Percentiles rank a stretch among this genome's conserved stretches.
Evolutionary conservation across 768 basidiomycete genomes (phyloP).

Genomic region (Calocera viscosa): DNA sequence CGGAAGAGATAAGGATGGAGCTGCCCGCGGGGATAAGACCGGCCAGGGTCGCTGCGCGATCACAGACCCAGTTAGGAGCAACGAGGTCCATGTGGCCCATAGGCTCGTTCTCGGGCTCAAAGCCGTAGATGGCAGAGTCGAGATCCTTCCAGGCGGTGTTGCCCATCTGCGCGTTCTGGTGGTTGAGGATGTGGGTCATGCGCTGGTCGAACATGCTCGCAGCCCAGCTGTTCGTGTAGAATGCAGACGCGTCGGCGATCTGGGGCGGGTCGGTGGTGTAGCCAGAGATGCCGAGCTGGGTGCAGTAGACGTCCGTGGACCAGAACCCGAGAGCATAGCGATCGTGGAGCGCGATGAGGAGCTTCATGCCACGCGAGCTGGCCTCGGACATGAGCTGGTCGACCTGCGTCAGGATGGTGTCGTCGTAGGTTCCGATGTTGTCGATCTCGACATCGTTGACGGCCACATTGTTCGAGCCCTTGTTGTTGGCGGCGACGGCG

Average conservation of each 20-base stretch:
- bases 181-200: constrained; percentile 18
- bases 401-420: constrained; percentile 21
- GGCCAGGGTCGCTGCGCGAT: constrained; percentile 18
- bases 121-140: constrained; percentile 19
- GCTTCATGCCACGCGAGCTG: constrained; percentile 19
- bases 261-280: constrained; percentile 17
- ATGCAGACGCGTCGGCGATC: constrained; percentile 17
- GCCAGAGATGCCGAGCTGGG: constrained; percentile 16
- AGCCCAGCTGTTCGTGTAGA: constrained; percentile 18
- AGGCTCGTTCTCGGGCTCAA: constrained; percentile 21
- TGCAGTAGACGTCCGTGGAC: constrained; percentile 22
- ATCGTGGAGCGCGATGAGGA: constrained; percentile 22
- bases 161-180: constrained; percentile 19
- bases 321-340: constrained; percentile 24
- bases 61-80: constrained; percentile 20
- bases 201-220: constrained; percentile 19
- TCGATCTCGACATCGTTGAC: constrained; percentile 19
- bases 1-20: constrained; percentile 19
- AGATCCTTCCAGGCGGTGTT: constrained; percentile 20
- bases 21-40: constrained; percentile 15
- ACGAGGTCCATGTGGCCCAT: constrained; percentile 21
- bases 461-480: constrained; percentile 16
- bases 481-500: constrained; percentile 16
- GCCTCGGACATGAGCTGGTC: constrained; percentile 24
- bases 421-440: constrained; percentile 22